Conservation (phyloP, 768 basidiomycete species). For the Phaeolepiota aurea region DNA sequence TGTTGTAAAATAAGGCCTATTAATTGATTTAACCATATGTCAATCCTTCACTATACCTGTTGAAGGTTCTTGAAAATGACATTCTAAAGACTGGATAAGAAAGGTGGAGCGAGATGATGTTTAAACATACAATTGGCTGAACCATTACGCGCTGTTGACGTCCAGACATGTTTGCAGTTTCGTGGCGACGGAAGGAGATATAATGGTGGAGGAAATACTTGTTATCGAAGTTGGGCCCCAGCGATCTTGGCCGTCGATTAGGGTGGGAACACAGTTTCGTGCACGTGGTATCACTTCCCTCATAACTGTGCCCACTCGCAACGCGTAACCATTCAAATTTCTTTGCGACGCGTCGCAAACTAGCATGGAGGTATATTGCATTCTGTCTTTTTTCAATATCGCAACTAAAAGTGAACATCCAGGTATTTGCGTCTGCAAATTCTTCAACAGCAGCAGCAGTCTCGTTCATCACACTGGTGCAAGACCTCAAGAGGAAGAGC, state of each 20-base stretch:
- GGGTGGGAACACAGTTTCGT: no score
- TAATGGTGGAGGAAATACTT: no score
- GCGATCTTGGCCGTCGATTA: no score
- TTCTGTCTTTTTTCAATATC: no score
- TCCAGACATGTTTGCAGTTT: constrained; percentile 61
- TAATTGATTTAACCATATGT: no score
- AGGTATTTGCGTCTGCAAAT: constrained; percentile 70
- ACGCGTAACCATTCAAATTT: constrained; percentile 9
- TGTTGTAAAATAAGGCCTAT: no score
- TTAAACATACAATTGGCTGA: constrained; percentile 86
- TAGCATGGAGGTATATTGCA: constrained; percentile 34
- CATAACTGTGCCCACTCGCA: no score
- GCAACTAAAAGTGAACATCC: no score
- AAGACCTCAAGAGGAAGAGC: constrained; percentile 96
- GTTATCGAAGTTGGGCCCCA: no score
- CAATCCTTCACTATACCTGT: constrained; percentile 51
- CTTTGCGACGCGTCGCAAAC: constrained; percentile 28
- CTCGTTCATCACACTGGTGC: constrained; percentile 98
- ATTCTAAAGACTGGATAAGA: constrained; percentile 46
- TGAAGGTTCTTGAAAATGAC: constrained; percentile 98
- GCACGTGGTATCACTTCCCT: no score
- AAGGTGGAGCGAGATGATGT: background rate
- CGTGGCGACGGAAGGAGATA: constrained; percentile 5
- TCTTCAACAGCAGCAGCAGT: constrained; percentile 98
- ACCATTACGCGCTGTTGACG: constrained; percentile 98